Evolutionary conservation across 1,139 yeast genomes (phyloP), one percentile per base, ranked within the genome.

Genomic region (Saccharomyces hybrid): DNA sequence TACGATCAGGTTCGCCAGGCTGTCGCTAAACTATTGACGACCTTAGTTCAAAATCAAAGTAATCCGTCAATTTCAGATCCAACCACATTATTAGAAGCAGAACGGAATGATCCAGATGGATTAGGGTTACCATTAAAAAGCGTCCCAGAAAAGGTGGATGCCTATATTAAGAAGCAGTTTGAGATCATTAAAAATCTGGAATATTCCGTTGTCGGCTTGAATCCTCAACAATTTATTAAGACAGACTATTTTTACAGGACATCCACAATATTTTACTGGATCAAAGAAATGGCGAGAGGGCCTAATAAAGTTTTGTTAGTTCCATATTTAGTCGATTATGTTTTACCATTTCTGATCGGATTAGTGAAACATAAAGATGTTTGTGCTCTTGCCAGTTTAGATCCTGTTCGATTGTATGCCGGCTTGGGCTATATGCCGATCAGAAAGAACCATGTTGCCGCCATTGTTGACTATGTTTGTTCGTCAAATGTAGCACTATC

Each of bases 1-100:
- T 86, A 88, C 63, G 87, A 84, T 56, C 82, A 82, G n/a, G 90
- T 90, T 3, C 77, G 97, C 41, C 82, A 80, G 29, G 85, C 85
- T 54, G 76, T 88, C 55, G 95, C 95, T 0, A 75, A 82, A 4
- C 73, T 86, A 28, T 69, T 90, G 56, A 80, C 84, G 4, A 79
- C 79, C 3, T 64, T 85, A 25, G 76, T 85, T 7, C 76, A 78
- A 57, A 74, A 79, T 16, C 77, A 80, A 57, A 79, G 81, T 52
- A 73, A 76, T 38, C 84, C 81, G 46, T 76, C 84, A 0, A 71
- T 73, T 55, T 66, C 73, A 0, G 74, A 73, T 53, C 76, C 79
- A 11, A 71, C 71, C 2, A 72, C 71, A 3, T 79, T 85, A 57
- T 59, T 83, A 26, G 61, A 63, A 13, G 50, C 42, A 1, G 54